Evolutionary conservation across 345 rosid species (phyloP).

Genomic region (Melaleuca quinquenervia): DNA sequence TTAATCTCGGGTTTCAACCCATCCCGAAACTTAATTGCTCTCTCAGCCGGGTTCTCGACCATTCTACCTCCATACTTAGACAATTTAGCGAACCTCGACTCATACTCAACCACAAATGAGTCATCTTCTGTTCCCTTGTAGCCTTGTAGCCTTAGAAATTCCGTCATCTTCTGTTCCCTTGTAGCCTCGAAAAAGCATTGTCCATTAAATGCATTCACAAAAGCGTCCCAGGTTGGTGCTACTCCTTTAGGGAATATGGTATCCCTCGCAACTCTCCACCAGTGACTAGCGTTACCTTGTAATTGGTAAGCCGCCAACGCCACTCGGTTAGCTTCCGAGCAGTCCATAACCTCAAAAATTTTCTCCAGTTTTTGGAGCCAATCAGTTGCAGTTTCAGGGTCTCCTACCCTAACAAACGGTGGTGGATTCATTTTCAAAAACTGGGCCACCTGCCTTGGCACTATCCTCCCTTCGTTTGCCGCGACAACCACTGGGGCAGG

Average conservation of each 20-base stretch:
- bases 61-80: too few species aligned
- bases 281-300: background rate
- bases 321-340: background rate
- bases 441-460: background rate
- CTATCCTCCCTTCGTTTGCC: too few species aligned
- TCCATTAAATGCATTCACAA: background rate
- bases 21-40: too few species aligned
- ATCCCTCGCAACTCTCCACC: background rate
- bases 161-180: too few species aligned
- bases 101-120: too few species aligned
- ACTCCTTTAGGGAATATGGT: background rate
- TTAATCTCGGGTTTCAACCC: too few species aligned
- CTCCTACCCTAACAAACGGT: background rate
- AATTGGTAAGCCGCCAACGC: background rate
- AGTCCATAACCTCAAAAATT: background rate
- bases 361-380: background rate
- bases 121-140: too few species aligned
- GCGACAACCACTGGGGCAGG: too few species aligned
- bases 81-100: too few species aligned
- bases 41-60: too few species aligned
- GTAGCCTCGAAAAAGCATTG: background rate
- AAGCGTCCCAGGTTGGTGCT: background rate
- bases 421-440: background rate
- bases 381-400: background rate
- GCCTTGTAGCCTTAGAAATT: too few species aligned